Base-by-base conservation (phyloP, 2,329 filamentous ascomycete species). In the Diaporthe vaccinii region DNA sequence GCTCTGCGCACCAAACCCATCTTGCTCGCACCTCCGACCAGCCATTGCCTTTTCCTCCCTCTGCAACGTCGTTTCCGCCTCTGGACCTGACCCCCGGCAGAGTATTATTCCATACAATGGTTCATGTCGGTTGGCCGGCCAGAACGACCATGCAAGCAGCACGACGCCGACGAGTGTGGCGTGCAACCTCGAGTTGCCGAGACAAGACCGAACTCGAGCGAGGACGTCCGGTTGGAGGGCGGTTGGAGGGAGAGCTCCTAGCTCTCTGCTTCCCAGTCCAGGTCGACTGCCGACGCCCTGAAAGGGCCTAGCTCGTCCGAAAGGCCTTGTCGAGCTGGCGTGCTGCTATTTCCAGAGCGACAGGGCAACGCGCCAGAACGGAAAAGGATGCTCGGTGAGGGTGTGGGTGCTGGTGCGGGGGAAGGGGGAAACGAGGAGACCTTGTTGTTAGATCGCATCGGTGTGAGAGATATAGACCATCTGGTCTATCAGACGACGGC, bases 181-280 rank as follows among this genome's bases (percentile, higher is more conserved):
- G 68, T 71, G 68, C 51, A 71, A 68, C 59, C 49, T 53, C 25
- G 34, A 44, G 25, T 75, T 59, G 31, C 74, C 74, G 74, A 75
- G 58, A 41, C 34, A 75, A 75, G 25, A 44, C 74, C 74, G 74
- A 75, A 34, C 41, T 41, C 22, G 31, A 49, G 69, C 74, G 74
- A 53, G 41, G 22, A 14, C 17, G 36, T 73, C 74, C 59, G 74
- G 74, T 73, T 75, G 74, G 74, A 67, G 49, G 44, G 55, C 58
- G 68, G 73, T 67, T 75, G 73, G 73, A 68, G 49, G 44, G 57
- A 15, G 31, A 31, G 39, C 59, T 44, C 39, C 59, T 65, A 65
- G 59, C 59, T 20, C 39, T 49, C 31, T 49, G 28, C n/a, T 41
- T 44, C 53, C 57, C 44, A 51, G 34, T 9, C 25, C 31, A 46